These are phyloP conservation scores for Suhomyces panamericanus DNA, from an alignment of 1,139 yeast species.

Conservation along the genomic window DNA sequence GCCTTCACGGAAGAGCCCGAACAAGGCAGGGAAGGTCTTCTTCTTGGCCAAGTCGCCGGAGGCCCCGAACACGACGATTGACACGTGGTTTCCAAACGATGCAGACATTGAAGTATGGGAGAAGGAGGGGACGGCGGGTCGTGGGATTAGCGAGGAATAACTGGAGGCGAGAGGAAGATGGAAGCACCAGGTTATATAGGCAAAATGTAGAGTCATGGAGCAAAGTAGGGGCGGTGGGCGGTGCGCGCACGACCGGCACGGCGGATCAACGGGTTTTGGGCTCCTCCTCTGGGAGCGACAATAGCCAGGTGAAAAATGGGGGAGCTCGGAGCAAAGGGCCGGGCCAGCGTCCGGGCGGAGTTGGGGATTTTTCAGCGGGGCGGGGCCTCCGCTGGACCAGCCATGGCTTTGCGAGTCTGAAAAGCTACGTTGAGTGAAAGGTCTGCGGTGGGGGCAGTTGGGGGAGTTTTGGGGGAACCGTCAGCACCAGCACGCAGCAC, in stretches of 20 bases:
- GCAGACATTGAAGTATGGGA: slow-evolving; percentile 14
- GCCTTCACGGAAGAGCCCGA: slow-evolving; percentile 75
- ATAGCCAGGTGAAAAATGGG: no score
- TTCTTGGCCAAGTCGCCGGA: slow-evolving; percentile 97
- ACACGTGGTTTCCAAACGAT: slow-evolving; percentile 59
- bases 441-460: no score
- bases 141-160: neutral
- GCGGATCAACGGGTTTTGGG: neutral
- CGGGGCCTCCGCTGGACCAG: no score
- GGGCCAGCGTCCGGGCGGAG: neutral
- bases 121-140: neutral
- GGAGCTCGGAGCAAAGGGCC: neutral
- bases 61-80: slow-evolving; percentile 90
- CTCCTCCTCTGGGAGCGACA: neutral
- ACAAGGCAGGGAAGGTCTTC: slow-evolving; percentile 85
- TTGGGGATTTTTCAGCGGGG: no score
- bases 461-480: no score
- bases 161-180: neutral
- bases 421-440: no score
- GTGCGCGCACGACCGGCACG: slow-evolving; percentile 1
- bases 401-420: no score
- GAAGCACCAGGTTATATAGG: slow-evolving; percentile 1
- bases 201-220: neutral
- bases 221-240: neutral
- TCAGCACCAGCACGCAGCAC: no score